Base-by-base conservation (phyloP, 495 filamentous ascomycete genomes). In the Xylaria cubensis region DNA sequence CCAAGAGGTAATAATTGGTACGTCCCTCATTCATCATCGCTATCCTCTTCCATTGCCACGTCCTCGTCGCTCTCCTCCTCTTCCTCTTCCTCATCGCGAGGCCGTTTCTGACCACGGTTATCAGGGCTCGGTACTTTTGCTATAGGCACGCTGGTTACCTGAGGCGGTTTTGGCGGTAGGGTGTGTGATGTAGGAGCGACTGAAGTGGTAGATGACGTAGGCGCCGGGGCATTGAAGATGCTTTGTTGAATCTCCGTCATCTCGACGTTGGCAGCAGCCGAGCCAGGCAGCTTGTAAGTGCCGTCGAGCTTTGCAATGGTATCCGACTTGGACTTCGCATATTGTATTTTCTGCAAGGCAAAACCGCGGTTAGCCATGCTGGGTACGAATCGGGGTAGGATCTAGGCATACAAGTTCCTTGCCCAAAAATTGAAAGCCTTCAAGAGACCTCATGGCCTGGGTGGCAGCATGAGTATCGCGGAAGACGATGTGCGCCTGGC, bases 401-500 rank as follows among this genome's bases (percentile, higher is more conserved):
- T 12, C 36, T 21, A 21, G 42, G 83, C 92, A 53, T 81, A 97
- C 96, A 87, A 98, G 92, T 70, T 94, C 88, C 74, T 90, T 91
- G 39, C 95, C 96, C 72, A 95, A 91, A 74, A 98, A 93, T 19
- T 95, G 89, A 75, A 94, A 93, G 0, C 93, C 94, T 74, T 98
- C 91, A 34, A 97, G 83, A 39, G 92, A 89, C 67, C 95, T 86
- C 90, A 98, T 92, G 2, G 96, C 96, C 77, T 97, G 93, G 41
- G 94, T 96, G 58, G 93, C 94, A 3, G 91, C 88, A 70, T 95
- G 91, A 15, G 95, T 84, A 78, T 99, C 96, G 71, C 92, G 89
- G 80, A 93, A 98, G 4, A 95, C 93, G 59, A 99, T 85, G 78
- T 98, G 95, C 64, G 96, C 97, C 80, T 98, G 96, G 2, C 96